These are phyloP conservation scores for Luzula sylvatica DNA, from an alignment of 176 grass and related monocot species.

Conservation along the genomic window DNA sequence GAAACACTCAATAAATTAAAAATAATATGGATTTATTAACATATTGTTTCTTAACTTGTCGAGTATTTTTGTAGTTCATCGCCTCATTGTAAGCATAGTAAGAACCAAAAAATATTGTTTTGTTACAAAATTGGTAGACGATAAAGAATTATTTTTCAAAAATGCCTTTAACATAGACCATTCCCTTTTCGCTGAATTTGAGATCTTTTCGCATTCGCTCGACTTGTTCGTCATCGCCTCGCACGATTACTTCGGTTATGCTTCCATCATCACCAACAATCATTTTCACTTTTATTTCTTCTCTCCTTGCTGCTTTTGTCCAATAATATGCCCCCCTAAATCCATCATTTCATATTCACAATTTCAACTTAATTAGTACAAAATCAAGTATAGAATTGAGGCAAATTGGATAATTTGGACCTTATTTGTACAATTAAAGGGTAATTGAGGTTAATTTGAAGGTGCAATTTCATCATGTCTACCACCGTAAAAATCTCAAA, in stretches of 20 bases:
- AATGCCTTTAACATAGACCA: constrained; percentile 90
- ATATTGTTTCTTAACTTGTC: too few relatives aligned
- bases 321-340: constrained; percentile 89
- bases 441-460: too few relatives aligned
- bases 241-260: constrained; percentile 58
- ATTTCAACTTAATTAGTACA: too few relatives aligned
- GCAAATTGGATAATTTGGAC: too few relatives aligned
- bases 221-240: constrained; percentile 76
- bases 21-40: too few relatives aligned
- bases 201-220: constrained; percentile 90
- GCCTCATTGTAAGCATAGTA: too few relatives aligned
- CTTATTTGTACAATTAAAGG: too few relatives aligned
- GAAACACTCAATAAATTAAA: too few relatives aligned
- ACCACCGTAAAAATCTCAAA: too few relatives aligned
- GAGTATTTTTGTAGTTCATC: too few relatives aligned
- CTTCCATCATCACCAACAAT: constrained; percentile 38
- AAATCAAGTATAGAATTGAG: too few relatives aligned
- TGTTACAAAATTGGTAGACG: constrained; percentile 33
- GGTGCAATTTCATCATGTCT: constrained; percentile 1
- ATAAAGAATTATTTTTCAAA: constrained; percentile 48
- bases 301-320: constrained; percentile 78
- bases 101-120: neutral
- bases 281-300: constrained; percentile 95
- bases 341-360: too few relatives aligned
- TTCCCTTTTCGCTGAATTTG: constrained; percentile 69